Conservation (phyloP, 2,329 filamentous ascomycete genomes). For the Dactylellina parvicollis region DNA sequence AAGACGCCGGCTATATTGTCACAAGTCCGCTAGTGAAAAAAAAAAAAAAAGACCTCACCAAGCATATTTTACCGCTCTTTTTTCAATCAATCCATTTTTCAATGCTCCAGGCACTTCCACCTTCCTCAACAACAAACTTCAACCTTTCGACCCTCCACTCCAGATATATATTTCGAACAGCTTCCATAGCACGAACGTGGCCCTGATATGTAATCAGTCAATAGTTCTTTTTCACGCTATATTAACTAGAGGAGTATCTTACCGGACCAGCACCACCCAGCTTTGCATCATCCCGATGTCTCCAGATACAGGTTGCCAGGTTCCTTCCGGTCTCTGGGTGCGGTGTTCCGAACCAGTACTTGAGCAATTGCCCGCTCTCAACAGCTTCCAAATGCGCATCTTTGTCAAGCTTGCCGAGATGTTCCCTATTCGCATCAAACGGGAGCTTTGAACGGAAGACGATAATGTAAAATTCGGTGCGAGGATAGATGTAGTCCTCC, state of each 20-base stretch:
- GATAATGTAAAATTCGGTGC: slow-evolving; percentile 77
- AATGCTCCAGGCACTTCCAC: slow-evolving; percentile 72
- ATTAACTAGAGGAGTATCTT: slow-evolving; percentile 63
- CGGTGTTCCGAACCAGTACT: slow-evolving; percentile 90
- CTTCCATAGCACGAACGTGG: slow-evolving; percentile 69
- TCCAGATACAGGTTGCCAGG: slow-evolving; percentile 81
- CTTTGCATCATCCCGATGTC: slow-evolving; percentile 69
- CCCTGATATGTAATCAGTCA: slow-evolving; percentile 40
- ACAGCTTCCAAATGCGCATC: slow-evolving; percentile 83
- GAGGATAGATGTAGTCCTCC: slow-evolving; percentile 62
- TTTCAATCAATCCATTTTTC: slow-evolving; percentile 66
- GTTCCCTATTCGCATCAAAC: slow-evolving; percentile 72
- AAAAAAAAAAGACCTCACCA: too few species aligned
- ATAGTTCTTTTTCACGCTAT: slow-evolving; percentile 3
- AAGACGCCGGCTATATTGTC: slow-evolving; percentile 38
- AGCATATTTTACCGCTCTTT: too few species aligned
- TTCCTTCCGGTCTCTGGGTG: slow-evolving; percentile 74
- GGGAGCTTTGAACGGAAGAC: slow-evolving; percentile 81
- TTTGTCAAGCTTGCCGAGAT: slow-evolving; percentile 78
- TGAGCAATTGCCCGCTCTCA: slow-evolving; percentile 80
- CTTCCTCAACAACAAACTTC: slow-evolving; percentile 74
- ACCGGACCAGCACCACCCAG: slow-evolving; percentile 71
- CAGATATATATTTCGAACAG: slow-evolving; percentile 69
- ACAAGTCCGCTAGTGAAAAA: slow-evolving; percentile 8
- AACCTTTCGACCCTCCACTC: slow-evolving; percentile 75